Conservation (phyloP, 2,329 filamentous ascomycete species). For the Thielaviopsis musarum region DNA sequence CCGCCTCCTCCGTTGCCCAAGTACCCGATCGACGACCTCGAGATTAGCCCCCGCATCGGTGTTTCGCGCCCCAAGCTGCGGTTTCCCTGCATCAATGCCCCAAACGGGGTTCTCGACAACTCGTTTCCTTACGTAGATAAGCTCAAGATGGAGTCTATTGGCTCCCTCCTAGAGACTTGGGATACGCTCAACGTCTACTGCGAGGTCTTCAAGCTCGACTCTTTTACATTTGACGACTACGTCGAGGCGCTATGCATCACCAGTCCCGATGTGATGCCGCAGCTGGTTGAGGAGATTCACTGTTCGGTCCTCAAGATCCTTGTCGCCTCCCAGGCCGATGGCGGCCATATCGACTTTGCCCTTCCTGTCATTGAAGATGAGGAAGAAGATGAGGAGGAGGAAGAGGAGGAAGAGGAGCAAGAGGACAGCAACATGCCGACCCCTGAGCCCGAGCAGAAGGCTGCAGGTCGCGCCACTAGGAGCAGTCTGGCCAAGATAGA, state of each 20-base stretch:
- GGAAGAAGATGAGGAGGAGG: constrained; percentile 47
- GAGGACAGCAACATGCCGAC: constrained; percentile 35
- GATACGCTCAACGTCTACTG: constrained; percentile 97
- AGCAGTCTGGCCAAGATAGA: constrained; percentile 75
- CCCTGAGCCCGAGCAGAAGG: constrained; percentile 56
- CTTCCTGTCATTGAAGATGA: constrained; percentile 60
- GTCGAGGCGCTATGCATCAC: constrained; percentile 71
- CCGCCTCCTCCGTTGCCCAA: constrained; percentile 64
- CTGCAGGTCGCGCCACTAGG: constrained; percentile 55
- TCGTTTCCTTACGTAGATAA: not conserved
- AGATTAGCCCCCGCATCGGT: constrained; percentile 53
- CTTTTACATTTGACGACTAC: constrained; percentile 95
- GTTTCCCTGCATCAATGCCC: constrained; percentile 54
- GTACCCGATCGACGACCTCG: constrained; percentile 89
- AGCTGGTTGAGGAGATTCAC: constrained; percentile 79
- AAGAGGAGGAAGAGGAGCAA: constrained; percentile 38
- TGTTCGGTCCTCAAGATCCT: constrained; percentile 80
- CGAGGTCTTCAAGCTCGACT: constrained; percentile 84
- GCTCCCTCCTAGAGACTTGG: constrained; percentile 77
- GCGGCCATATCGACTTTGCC: constrained; percentile 62
- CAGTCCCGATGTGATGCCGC: constrained; percentile 56
- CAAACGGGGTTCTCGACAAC: constrained; percentile 20
- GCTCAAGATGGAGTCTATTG: constrained; percentile 72
- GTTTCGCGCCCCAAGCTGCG: constrained; percentile 57
- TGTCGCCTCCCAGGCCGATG: constrained; percentile 56